phyloP scores from a whole-genome alignment of 805 yeast species.

The Candida nanaspora region DNA sequence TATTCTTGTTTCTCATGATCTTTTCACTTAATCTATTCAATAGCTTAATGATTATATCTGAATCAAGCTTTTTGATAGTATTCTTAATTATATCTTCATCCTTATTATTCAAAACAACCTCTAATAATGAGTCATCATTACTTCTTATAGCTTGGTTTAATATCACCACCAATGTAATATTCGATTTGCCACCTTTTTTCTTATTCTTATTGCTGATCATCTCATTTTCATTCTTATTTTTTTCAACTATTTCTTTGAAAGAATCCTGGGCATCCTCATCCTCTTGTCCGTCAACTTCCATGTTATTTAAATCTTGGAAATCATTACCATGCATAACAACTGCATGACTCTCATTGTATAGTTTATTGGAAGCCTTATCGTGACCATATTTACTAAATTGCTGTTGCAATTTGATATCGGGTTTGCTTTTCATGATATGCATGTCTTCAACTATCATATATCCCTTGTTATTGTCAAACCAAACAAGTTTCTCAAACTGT shows the following conservation, averaged over 20 bases:
- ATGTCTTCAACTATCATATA: slow-evolving; percentile 20
- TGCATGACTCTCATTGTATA: slow-evolving; percentile 55
- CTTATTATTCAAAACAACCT: slow-evolving; percentile 62
- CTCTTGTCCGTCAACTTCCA: slow-evolving; percentile 37
- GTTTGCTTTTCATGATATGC: slow-evolving; percentile 30
- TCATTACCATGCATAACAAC: slow-evolving; percentile 60
- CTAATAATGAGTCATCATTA: slow-evolving; percentile 79
- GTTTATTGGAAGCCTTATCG: slow-evolving; percentile 45
- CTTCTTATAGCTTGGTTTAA: slow-evolving; percentile 82
- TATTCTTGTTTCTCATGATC: slow-evolving; percentile 41
- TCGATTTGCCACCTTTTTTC: slow-evolving; percentile 24
- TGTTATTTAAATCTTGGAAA: slow-evolving; percentile 44
- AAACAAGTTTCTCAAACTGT: slow-evolving; percentile 45
- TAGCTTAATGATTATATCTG: slow-evolving; percentile 41
- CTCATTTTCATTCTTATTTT: background rate
- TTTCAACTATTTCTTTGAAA: background rate
- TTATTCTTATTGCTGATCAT: slow-evolving; percentile 12
- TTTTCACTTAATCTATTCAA: slow-evolving; percentile 47
- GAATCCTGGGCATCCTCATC: slow-evolving; percentile 31
- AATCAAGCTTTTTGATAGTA: slow-evolving; percentile 42
- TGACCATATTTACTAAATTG: slow-evolving; percentile 38
- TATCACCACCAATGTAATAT: slow-evolving; percentile 79
- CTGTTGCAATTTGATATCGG: slow-evolving; percentile 29
- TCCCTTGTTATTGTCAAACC: slow-evolving; percentile 25
- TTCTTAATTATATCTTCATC: slow-evolving; percentile 43